Evolutionary conservation across 2,329 filamentous ascomycete species (phyloP).

Genomic region (Cladobotryum protrusum): DNA sequence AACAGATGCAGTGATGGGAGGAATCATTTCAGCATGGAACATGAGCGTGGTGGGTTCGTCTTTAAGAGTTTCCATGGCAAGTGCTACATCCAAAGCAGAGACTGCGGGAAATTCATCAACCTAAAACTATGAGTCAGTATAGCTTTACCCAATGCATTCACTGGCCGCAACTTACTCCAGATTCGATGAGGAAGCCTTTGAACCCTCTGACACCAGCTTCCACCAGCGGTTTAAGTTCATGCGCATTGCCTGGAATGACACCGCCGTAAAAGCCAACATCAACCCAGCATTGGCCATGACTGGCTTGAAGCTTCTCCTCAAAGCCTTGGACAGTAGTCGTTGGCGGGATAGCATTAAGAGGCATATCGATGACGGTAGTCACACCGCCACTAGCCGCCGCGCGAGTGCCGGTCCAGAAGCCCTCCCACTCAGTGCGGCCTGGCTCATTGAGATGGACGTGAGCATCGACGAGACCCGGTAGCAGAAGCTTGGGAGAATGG

Average conservation of each 20-base stretch:
- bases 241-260: slow-evolving; percentile 81
- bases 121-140: slow-evolving; percentile 35
- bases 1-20: slow-evolving; percentile 74
- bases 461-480: slow-evolving; percentile 90
- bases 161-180: slow-evolving; percentile 58
- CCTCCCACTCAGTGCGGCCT: slow-evolving; percentile 95
- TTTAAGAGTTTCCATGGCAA: slow-evolving; percentile 75
- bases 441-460: slow-evolving; percentile 98
- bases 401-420: slow-evolving; percentile 89
- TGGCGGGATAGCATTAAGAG: slow-evolving; percentile 90
- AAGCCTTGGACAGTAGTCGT: slow-evolving; percentile 83
- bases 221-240: slow-evolving; percentile 73
- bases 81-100: slow-evolving; percentile 68
- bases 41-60: slow-evolving; percentile 84
- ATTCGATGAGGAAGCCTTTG: slow-evolving; percentile 97
- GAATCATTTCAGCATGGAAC: slow-evolving; percentile 99
- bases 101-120: slow-evolving; percentile 95
- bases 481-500: slow-evolving; percentile 75
- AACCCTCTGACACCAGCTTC: slow-evolving; percentile 86
- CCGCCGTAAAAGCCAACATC: slow-evolving; percentile 99
- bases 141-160: neutral
- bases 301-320: slow-evolving; percentile 78
- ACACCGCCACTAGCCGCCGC: slow-evolving; percentile 94
- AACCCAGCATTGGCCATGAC: slow-evolving; percentile 87
- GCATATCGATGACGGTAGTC: slow-evolving; percentile 97